Percentiles rank a stretch among this genome's conserved stretches.
Conservation (phyloP, 352 stramenopile genomes). For the Globisporangium splendens region DNA sequence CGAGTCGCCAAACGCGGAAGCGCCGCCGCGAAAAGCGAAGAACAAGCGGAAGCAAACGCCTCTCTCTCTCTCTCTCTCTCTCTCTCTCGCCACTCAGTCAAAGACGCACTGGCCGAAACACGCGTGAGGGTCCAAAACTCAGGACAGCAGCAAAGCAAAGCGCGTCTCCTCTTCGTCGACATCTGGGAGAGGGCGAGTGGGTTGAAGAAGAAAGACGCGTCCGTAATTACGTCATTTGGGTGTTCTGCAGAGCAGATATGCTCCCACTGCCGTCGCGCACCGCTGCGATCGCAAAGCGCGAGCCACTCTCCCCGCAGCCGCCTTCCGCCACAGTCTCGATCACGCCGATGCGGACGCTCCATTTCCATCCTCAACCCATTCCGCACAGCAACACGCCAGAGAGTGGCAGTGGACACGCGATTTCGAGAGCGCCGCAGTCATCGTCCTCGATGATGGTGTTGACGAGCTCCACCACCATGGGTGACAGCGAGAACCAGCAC, state of each 20-base stretch:
- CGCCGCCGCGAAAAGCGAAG: no score
- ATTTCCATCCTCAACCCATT: neutral
- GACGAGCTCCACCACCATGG: no score
- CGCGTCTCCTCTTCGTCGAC: no score
- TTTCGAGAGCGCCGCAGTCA: slow-evolving; percentile 14
- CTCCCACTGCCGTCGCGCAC: slow-evolving; percentile 5
- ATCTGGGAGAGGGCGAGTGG: neutral
- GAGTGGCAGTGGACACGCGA: neutral
- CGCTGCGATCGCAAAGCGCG: slow-evolving; percentile 8
- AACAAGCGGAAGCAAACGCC: no score
- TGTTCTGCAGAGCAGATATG: neutral
- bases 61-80: no score
- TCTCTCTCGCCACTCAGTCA: no score
- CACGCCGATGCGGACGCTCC: neutral
- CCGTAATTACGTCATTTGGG: slow-evolving; percentile 16
- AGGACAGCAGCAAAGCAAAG: no score
- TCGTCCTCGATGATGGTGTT: neutral
- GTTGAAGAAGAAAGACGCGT: no score
- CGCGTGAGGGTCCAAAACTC: no score
- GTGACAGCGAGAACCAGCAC: slow-evolving; percentile 11
- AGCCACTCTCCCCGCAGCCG: slow-evolving; percentile 5
- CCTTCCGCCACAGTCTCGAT: neutral
- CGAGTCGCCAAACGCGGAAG: neutral
- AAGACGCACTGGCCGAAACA: no score
- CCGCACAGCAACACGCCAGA: neutral